Percentiles rank a stretch among this genome's conserved stretches.
phyloP scores from a whole-genome alignment of 371 early-diverging fungal genomes.

The Blakeslea trispora region DNA sequence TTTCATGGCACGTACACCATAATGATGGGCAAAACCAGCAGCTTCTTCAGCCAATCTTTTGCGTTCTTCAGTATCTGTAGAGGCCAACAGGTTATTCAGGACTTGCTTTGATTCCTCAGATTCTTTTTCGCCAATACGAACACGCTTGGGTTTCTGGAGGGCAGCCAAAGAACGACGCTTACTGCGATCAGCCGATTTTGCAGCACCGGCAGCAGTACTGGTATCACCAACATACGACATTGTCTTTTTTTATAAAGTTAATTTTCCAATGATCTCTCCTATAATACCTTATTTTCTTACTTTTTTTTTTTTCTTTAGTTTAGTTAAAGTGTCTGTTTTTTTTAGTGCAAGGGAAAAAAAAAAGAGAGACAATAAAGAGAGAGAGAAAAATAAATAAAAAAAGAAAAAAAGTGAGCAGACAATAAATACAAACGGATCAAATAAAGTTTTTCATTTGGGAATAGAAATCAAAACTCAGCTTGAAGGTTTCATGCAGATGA shows the following conservation, averaged over 20 bases:
- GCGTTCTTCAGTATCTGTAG: constrained; percentile 33
- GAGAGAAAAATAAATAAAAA: not conserved
- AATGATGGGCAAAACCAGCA: constrained; percentile 44
- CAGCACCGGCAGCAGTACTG: constrained; percentile 46
- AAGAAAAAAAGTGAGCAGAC: not conserved
- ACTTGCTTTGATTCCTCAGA: constrained; percentile 46
- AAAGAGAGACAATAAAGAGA: not conserved
- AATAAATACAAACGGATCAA: not conserved
- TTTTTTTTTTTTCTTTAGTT: not conserved
- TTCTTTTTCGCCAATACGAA: constrained; percentile 46
- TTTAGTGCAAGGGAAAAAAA: constrained; percentile 1
- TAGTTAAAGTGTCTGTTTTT: not conserved
- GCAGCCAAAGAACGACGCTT: constrained; percentile 35
- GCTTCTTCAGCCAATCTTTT: constrained; percentile 36
- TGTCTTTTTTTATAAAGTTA: not conserved
- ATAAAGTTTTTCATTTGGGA: not conserved
- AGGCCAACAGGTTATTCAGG: constrained; percentile 29
- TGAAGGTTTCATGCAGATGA: constrained; percentile 20
- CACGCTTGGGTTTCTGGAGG: constrained; percentile 36
- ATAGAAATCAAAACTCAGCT: constrained; percentile 4
- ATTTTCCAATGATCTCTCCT: not conserved
- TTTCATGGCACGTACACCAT: constrained; percentile 60
- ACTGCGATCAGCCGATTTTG: constrained; percentile 37
- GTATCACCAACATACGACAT: constrained; percentile 38
- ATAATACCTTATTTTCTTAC: not conserved